A percentile compares a stretch with the other conserved stretches of the same genome.
Conservation (phyloP, 2,329 filamentous ascomycete species). For the Cryphonectria carpinicola region DNA sequence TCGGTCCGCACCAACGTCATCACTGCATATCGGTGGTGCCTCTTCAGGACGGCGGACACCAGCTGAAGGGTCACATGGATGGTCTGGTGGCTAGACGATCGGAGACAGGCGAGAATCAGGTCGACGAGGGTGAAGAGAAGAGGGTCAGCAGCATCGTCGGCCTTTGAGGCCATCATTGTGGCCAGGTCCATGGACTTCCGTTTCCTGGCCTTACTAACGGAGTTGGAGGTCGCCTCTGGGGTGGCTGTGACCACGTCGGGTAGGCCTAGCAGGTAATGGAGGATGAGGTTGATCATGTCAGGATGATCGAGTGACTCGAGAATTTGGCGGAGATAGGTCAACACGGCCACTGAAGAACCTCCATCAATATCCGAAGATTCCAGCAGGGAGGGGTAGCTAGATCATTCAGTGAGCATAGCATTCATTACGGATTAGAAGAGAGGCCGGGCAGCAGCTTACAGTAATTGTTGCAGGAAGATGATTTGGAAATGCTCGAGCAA, state of each 20-base stretch:
- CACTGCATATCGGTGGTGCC: conserved; percentile 86
- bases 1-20: conserved; percentile 74
- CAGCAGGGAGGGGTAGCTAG: conserved; percentile 87
- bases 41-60: conserved; percentile 80
- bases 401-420: conserved; percentile 18
- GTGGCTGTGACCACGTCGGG: conserved; percentile 57
- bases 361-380: conserved; percentile 98
- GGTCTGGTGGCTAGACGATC: conserved; percentile 85
- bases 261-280: conserved; percentile 88
- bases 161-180: conserved; percentile 74
- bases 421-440: not conserved
- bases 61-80: conserved; percentile 87
- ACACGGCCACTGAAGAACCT: conserved; percentile 91
- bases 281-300: conserved; percentile 90
- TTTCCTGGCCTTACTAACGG: conserved; percentile 72
- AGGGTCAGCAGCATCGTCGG: conserved; percentile 75
- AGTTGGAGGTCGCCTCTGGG: conserved; percentile 48
- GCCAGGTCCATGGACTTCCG: conserved; percentile 89
- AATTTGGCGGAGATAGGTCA: conserved; percentile 90
- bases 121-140: conserved; percentile 93
- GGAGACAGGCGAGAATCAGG: conserved; percentile 81
- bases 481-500: conserved; percentile 96
- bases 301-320: conserved; percentile 90
- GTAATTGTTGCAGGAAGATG: conserved; percentile 89
- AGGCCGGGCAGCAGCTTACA: conserved; percentile 59